Percentiles rank a stretch among this genome's conserved stretches.
Evolutionary conservation across 768 basidiomycete species (phyloP).

Genomic region (Suillus placidus): DNA sequence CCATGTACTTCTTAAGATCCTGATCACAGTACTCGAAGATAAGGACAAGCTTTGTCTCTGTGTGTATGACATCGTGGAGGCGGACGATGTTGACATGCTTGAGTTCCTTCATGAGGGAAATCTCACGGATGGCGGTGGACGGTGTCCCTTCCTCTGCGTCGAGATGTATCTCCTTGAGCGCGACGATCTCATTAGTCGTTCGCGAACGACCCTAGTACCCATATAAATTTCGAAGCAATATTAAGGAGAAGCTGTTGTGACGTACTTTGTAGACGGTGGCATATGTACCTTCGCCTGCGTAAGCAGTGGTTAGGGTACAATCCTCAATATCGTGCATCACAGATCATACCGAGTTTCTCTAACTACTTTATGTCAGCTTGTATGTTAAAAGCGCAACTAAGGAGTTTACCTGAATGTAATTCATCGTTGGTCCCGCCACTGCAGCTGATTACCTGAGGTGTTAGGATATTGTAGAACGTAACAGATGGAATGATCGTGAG

Average conservation of each 20-base stretch:
- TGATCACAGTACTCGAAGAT: constrained; percentile 99
- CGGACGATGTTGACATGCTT: constrained; percentile 99
- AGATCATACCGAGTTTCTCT: constrained; percentile 77
- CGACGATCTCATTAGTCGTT: constrained; percentile 98
- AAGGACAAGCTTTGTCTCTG: constrained; percentile 95
- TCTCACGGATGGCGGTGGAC: constrained; percentile 97
- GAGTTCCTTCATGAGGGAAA: constrained; percentile 98
- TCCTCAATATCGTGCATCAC: background rate
- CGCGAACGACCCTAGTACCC: constrained; percentile 80
- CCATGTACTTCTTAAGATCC: constrained; percentile 99
- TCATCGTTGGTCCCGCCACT: constrained; percentile 38
- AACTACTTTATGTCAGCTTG: constrained; percentile 48
- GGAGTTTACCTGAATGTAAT: constrained; percentile 57
- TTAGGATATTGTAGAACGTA: background rate
- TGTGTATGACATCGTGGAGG: constrained; percentile 98
- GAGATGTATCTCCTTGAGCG: constrained; percentile 97
- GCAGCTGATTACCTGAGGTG: background rate
- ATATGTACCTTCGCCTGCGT: constrained; percentile 85
- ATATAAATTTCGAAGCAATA: constrained; percentile 8
- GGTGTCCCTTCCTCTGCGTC: constrained; percentile 99
- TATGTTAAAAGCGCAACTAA: background rate
- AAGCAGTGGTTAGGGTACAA: constrained; percentile 7
- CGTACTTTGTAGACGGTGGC: constrained; percentile 95
- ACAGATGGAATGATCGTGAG: background rate
- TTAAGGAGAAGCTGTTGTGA: background rate